These are phyloP conservation scores for Gossypium arboreum DNA, from an alignment of 345 rosid species.

Conservation along the genomic window DNA sequence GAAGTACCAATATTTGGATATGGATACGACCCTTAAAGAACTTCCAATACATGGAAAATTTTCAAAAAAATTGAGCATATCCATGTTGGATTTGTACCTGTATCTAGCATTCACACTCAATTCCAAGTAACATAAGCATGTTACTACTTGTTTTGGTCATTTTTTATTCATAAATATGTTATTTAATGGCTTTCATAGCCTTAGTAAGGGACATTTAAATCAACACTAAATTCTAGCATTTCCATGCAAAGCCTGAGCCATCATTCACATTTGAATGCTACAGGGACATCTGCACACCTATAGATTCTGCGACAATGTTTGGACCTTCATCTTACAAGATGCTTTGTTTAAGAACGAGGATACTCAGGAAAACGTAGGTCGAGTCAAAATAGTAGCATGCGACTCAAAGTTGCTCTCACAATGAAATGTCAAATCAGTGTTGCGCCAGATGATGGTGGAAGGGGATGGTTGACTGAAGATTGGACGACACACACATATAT, in stretches of 20 bases:
- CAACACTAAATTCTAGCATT: background rate
- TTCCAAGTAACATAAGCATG: background rate
- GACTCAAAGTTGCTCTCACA: slow-evolving; percentile 93
- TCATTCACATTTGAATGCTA: background rate
- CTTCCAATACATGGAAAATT: background rate
- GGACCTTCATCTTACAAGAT: slow-evolving; percentile 93
- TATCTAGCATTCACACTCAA: background rate
- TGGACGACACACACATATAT: background rate
- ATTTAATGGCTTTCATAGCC: background rate
- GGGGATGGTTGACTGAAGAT: slow-evolving; percentile 17
- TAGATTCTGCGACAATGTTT: slow-evolving; percentile 98
- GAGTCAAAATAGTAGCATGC: slow-evolving; percentile 95
- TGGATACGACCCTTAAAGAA: background rate
- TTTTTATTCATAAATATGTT: background rate
- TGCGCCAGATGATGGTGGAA: slow-evolving; percentile 14
- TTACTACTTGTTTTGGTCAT: background rate
- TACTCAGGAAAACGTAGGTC: slow-evolving; percentile 53
- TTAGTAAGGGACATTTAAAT: background rate
- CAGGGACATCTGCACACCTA: slow-evolving; percentile 99
- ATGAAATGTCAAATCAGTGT: slow-evolving; percentile 30
- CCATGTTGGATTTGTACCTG: background rate
- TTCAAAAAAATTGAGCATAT: background rate
- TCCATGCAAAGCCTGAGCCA: background rate
- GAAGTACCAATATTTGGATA: background rate
- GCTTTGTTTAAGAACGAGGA: slow-evolving; percentile 75